Evolutionary conservation across 805 yeast species (phyloP).

Genomic region (Wickerhamomyces silvicola): DNA sequence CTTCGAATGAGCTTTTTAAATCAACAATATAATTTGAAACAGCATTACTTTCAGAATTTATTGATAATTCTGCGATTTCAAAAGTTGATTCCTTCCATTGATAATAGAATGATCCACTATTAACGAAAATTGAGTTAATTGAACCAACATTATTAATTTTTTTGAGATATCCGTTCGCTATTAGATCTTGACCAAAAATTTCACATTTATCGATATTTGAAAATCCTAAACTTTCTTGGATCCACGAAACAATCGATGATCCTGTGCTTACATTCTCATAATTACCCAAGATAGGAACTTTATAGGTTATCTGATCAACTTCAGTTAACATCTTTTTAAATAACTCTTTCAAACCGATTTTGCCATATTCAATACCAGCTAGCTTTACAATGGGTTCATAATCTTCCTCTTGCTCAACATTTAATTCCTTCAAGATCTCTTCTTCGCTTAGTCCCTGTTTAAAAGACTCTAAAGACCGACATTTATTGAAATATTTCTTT

Average conservation of each 20-base stretch:
- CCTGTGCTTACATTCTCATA: slow-evolving; percentile 61
- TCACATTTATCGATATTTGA: slow-evolving; percentile 54
- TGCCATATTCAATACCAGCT: slow-evolving; percentile 32
- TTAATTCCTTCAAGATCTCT: slow-evolving; percentile 26
- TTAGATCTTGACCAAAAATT: slow-evolving; percentile 64
- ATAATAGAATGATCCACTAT: slow-evolving; percentile 65
- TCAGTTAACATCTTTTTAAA: slow-evolving; percentile 36
- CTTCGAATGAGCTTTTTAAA: slow-evolving; percentile 34
- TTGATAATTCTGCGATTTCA: slow-evolving; percentile 39
- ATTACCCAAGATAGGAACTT: slow-evolving; percentile 64
- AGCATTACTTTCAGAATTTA: slow-evolving; percentile 14
- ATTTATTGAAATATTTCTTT: slow-evolving; percentile 69
- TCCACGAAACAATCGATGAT: slow-evolving; percentile 52
- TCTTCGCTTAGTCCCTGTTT: slow-evolving; percentile 42
- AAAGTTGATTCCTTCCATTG: slow-evolving; percentile 77
- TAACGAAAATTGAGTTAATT: slow-evolving; percentile 66
- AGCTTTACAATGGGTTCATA: slow-evolving; percentile 23
- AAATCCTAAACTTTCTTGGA: slow-evolving; percentile 40
- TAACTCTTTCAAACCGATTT: slow-evolving; percentile 34
- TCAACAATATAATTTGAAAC: slow-evolving; percentile 17
- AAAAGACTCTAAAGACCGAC: slow-evolving; percentile 66
- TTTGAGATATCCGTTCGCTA: slow-evolving; percentile 53
- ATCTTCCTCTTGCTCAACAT: slow-evolving; percentile 15
- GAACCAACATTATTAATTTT: slow-evolving; percentile 53
- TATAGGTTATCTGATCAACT: slow-evolving; percentile 48